Conservation (phyloP, 768 basidiomycete genomes). For the Mycena venus region DNA sequence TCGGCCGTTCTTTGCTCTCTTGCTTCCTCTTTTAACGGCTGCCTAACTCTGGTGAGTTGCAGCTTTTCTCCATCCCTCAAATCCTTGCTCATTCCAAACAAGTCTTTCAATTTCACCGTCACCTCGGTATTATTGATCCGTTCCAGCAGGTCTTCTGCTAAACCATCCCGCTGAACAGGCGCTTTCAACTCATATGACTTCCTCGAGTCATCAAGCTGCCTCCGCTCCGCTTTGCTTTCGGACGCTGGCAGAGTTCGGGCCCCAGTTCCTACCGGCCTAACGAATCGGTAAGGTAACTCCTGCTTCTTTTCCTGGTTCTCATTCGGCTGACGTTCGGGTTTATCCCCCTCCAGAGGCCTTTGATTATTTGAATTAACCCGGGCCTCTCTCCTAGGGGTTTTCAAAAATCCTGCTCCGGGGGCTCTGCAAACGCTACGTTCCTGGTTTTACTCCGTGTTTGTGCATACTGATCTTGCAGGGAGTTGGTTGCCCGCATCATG, state of each 20-base stretch:
- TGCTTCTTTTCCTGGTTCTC: neutral
- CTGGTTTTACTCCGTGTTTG: neutral
- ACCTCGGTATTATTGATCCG: constrained; percentile 7
- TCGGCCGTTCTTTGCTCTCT: no score
- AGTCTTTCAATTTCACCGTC: no score
- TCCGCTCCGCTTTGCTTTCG: no score
- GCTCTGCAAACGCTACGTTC: neutral
- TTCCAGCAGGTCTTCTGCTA: neutral
- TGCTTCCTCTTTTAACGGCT: neutral
- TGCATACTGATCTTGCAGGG: neutral
- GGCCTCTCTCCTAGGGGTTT: constrained; percentile 15
- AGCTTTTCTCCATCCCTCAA: no score
- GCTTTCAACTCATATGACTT: constrained; percentile 2
- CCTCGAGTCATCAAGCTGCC: neutral
- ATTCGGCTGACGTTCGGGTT: neutral
- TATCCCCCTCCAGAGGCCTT: constrained; percentile 10
- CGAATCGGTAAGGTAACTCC: constrained; percentile 12
- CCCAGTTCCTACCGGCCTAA: neutral
- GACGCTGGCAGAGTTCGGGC: constrained; percentile 20
- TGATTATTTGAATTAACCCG: neutral
- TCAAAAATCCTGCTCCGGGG: constrained; percentile 16
- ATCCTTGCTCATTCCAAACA: no score
- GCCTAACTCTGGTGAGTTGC: constrained; percentile 1
- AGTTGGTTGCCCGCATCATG: neutral
- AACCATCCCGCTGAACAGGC: constrained; percentile 5